Evolutionary conservation across 805 yeast species (phyloP).

Genomic region (Kuraishia molischiana): DNA sequence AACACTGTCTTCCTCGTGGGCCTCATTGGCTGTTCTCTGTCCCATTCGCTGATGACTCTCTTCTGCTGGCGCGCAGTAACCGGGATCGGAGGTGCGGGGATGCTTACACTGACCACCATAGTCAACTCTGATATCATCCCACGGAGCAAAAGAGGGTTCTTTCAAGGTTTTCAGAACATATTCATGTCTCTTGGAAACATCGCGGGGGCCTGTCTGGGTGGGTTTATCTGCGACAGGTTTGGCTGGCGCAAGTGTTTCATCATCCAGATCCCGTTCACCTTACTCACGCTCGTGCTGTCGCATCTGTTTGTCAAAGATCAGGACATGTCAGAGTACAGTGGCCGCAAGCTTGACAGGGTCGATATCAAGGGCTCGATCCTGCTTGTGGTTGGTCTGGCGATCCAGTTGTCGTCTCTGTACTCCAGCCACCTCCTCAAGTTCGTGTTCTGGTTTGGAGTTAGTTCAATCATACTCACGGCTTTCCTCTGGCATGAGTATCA

Average conservation of each 20-base stretch:
- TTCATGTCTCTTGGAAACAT: conserved; percentile 71
- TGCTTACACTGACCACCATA: conserved; percentile 65
- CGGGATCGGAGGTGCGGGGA: conserved; percentile 87
- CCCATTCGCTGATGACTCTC: conserved; percentile 28
- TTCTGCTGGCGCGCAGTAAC: conserved; percentile 58
- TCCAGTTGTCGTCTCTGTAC: conserved; percentile 19
- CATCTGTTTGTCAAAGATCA: conserved; percentile 19
- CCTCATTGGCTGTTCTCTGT: conserved; percentile 30
- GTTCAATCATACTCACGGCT: conserved; percentile 4
- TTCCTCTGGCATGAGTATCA: conserved; percentile 12
- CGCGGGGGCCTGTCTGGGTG: conserved; percentile 58
- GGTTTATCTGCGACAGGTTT: conserved; percentile 35
- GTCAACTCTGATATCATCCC: conserved; percentile 71
- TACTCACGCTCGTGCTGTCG: conserved; percentile 19
- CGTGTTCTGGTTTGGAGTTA: conserved; percentile 8
- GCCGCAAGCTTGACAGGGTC: conserved; percentile 13
- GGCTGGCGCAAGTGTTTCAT: conserved; percentile 68
- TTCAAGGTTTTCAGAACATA: conserved; percentile 75
- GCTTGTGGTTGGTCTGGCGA: conserved; percentile 22
- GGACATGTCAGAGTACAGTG: conserved; percentile 10
- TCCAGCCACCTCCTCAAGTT: conserved; percentile 9
- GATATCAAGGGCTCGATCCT: conserved; percentile 24
- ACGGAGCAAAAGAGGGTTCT: conserved; percentile 65
- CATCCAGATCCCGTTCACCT: conserved; percentile 37
- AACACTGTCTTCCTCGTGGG: conserved; percentile 25